Evolutionary conservation across 2,329 filamentous ascomycete species (phyloP), one percentile per base, ranked within the genome.

Genomic region (Botrytis squamosa): DNA sequence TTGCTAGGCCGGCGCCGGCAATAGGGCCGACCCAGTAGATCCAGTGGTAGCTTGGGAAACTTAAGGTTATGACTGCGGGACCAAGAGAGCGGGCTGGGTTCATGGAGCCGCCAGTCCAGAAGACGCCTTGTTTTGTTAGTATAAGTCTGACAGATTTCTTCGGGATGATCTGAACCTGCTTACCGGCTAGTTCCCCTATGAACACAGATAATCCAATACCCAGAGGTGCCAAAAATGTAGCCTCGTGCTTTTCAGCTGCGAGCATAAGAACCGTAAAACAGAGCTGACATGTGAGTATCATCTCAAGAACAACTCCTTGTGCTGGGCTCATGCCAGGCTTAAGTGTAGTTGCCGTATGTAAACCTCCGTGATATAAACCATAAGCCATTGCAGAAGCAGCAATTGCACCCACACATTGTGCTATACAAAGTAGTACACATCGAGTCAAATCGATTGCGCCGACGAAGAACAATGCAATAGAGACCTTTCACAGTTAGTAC

Each of bases 211-310:
- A 78, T 3, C 84, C 84, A 63, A 87, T 86, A 7, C 85, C 85
- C 1, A 86, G 80, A 0, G 85, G 85, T 22, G 85, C 85, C 25
- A 86, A 81, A 71, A 85, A 86, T 0, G 85, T 86, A 0, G 81
- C 85, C 7, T 81, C 80, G 72, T 86, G 85, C 77, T 86, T 85
- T 78, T 86, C 85, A 40, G 84, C 84, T 36, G 85, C 85, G n/a
- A 86, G 81, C 85, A 86, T 86, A 75, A 86, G 85, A 71, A 86
- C 85, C 18, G 84, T 84, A 73, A 86, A 86, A 22, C 85, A 81
- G 40, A 87, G 76, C 75, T 86, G 83, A 18, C 84, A 83, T 4
- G 85, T 86, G 25, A 86, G 79, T 44, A 87, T 81, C 76, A 85
- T 85, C 75, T 87, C 85, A 57, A 87, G 85, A 73, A 87, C 83